Evolutionary conservation across 1,139 yeast genomes (phyloP).

Genomic region (Hansenula lynferdii): DNA sequence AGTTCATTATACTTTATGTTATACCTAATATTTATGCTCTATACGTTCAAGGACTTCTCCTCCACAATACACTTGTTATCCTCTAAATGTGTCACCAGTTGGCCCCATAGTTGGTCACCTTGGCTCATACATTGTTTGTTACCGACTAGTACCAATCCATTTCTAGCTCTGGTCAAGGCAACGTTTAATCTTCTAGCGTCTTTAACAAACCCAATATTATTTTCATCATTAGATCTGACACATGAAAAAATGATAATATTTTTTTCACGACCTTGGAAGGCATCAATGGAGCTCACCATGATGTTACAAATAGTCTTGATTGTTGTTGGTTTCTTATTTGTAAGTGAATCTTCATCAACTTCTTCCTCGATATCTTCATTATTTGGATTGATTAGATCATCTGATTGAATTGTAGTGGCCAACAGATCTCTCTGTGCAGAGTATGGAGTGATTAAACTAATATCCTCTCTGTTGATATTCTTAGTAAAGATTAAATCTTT

Average conservation of each 20-base stretch:
- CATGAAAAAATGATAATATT: constrained; percentile 55
- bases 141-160: constrained; percentile 53
- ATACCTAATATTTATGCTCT: not conserved
- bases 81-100: constrained; percentile 38
- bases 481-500: constrained; percentile 49
- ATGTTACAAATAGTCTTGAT: constrained; percentile 61
- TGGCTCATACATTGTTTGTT: constrained; percentile 43
- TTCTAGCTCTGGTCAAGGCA: constrained; percentile 59
- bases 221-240: constrained; percentile 48
- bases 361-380: constrained; percentile 44
- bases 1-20: too few species aligned
- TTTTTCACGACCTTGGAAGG: constrained; percentile 65
- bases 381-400: constrained; percentile 52
- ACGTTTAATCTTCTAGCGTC: constrained; percentile 58
- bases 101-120: constrained; percentile 50
- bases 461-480: constrained; percentile 42
- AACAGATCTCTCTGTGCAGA: constrained; percentile 67
- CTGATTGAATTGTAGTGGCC: constrained; percentile 43
- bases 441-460: constrained; percentile 69
- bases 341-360: constrained; percentile 44
- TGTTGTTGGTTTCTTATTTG: constrained; percentile 38
- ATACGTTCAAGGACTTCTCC: constrained; percentile 6
- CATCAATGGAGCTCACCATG: constrained; percentile 66
- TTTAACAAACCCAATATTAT: constrained; percentile 52
- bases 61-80: constrained; percentile 15